Conservation (phyloP, 2,329 filamentous ascomycete genomes). For the Byssochlamys sp. region DNA sequence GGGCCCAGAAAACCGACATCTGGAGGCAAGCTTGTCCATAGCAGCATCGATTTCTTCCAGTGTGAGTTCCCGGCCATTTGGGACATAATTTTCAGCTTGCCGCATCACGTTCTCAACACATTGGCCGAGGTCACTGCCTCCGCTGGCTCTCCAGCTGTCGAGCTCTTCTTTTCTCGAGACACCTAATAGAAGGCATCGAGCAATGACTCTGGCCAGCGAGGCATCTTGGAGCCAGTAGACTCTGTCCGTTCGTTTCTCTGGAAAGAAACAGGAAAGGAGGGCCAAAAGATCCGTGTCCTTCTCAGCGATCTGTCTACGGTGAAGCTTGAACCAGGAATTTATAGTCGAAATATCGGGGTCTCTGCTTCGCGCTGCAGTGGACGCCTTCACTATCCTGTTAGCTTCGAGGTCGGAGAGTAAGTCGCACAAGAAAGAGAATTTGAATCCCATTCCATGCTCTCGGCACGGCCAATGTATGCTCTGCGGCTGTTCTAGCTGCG, state of each 20-base stretch:
- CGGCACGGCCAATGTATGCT: background rate
- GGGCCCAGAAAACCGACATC: constrained; percentile 61
- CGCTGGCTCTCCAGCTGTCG: constrained; percentile 50
- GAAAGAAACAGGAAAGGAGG: constrained; percentile 65
- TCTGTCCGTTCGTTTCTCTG: constrained; percentile 65
- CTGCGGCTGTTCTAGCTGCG: background rate
- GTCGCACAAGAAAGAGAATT: constrained; percentile 63
- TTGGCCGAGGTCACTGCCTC: constrained; percentile 58
- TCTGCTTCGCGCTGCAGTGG: constrained; percentile 18
- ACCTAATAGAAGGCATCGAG: constrained; percentile 56
- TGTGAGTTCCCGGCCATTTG: constrained; percentile 41
- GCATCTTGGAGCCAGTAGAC: constrained; percentile 61
- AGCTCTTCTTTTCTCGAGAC: constrained; percentile 53
- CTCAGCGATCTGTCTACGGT: constrained; percentile 51
- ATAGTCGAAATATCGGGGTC: constrained; percentile 40
- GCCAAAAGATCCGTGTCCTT: constrained; percentile 51
- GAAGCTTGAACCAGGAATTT: constrained; percentile 57
- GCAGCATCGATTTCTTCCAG: constrained; percentile 63
- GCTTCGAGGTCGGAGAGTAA: constrained; percentile 60
- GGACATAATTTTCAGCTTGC: constrained; percentile 44
- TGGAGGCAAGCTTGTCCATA: constrained; percentile 58
- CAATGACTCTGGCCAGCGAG: constrained; percentile 57
- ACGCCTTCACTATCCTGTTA: constrained; percentile 29
- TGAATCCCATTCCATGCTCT: constrained; percentile 31
- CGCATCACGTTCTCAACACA: constrained; percentile 59